Evolutionary conservation across 139 green algal species (phyloP).

Genomic region (Coelastrella sp.): DNA sequence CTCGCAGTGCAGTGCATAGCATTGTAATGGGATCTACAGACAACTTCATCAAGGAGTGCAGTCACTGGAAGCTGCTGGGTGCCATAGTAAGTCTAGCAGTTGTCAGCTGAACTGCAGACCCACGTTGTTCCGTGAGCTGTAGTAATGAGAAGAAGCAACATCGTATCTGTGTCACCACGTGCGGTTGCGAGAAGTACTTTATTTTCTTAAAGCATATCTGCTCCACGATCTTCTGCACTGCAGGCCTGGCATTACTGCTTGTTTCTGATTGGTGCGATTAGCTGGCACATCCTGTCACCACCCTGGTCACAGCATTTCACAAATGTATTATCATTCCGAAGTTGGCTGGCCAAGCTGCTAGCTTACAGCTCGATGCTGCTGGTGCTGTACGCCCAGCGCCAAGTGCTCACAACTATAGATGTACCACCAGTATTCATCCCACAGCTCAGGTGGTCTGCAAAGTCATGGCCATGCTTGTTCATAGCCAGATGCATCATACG

Average conservation of each 20-base stretch:
- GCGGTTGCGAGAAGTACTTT: no score
- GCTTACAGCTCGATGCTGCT: slow-evolving; percentile 1
- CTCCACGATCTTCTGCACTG: neutral
- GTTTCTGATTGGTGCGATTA: neutral
- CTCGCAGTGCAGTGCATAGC: no score
- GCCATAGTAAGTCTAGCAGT: neutral
- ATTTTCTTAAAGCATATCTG: no score
- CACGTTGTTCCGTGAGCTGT: no score
- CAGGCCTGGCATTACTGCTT: slow-evolving; percentile 15
- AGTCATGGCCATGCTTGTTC: slow-evolving; percentile 29
- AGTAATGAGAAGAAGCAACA: no score
- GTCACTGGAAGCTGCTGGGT: slow-evolving; percentile 26
- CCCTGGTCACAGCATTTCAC: slow-evolving; percentile 26
- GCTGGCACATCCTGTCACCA: neutral
- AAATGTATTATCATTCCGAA: neutral
- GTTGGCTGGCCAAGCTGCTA: slow-evolving; percentile 16
- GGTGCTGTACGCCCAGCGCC: slow-evolving; percentile 36
- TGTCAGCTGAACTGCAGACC: no score
- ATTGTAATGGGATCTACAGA: neutral
- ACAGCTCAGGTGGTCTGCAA: slow-evolving; percentile 14
- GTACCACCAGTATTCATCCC: slow-evolving; percentile 35
- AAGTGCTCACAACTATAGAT: slow-evolving; percentile 35
- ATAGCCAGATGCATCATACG: slow-evolving; percentile 19
- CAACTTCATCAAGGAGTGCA: slow-evolving; percentile 20
- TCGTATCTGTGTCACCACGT: no score